Evolutionary conservation across 1,284 basidiomycete species (phyloP).

Genomic region (Ganoderma meredithae): DNA sequence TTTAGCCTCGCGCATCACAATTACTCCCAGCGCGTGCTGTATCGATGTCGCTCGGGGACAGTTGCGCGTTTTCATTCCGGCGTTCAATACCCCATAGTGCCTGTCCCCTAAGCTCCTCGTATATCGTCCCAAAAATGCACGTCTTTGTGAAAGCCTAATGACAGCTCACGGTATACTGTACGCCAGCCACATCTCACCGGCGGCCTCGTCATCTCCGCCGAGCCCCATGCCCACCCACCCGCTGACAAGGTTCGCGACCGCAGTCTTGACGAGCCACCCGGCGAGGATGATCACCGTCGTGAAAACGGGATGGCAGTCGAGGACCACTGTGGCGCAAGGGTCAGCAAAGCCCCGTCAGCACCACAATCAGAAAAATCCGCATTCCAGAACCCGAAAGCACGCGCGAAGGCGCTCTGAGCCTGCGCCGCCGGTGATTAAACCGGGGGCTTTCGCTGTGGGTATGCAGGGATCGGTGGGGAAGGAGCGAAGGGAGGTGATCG

Average conservation of each 20-base stretch:
- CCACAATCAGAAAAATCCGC: slow-evolving; percentile 3
- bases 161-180: slow-evolving; percentile 75
- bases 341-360: neutral
- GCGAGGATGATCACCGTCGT: slow-evolving; percentile 80
- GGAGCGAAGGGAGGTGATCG: slow-evolving; percentile 18
- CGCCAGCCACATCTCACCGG: slow-evolving; percentile 70
- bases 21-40: neutral
- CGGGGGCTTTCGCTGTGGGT: neutral
- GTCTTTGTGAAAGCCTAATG: neutral
- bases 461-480: slow-evolving; percentile 30
- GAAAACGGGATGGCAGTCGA: slow-evolving; percentile 78
- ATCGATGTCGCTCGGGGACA: neutral
- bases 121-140: slow-evolving; percentile 1
- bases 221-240: slow-evolving; percentile 70
- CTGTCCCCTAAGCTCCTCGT: neutral
- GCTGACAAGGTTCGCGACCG: slow-evolving; percentile 64
- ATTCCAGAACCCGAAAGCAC: neutral
- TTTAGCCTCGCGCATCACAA: slow-evolving; percentile 40
- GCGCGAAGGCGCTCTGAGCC: neutral
- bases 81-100: slow-evolving; percentile 5
- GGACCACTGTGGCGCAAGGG: slow-evolving; percentile 58
- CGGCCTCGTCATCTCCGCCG: slow-evolving; percentile 52
- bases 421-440: slow-evolving; percentile 6
- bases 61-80: slow-evolving; percentile 4
- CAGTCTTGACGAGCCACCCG: slow-evolving; percentile 81